Conservation (phyloP, 345 rosid species). For the Eucalyptus pauciflora region DNA sequence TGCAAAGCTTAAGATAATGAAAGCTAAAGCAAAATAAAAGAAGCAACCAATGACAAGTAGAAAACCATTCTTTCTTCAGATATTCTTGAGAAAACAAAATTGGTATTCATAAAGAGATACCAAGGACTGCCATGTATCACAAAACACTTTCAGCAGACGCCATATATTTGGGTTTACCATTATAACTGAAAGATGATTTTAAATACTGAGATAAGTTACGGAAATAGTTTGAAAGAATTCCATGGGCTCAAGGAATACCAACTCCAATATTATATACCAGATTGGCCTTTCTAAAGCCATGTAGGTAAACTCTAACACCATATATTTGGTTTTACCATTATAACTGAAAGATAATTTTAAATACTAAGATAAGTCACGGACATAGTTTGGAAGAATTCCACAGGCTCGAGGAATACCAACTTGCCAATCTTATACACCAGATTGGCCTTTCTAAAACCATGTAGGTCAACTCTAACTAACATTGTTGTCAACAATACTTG, state of each 20-base stretch:
- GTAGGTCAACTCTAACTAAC: not conserved
- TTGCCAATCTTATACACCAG: not conserved
- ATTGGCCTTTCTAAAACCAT: not conserved
- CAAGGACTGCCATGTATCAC: not conserved
- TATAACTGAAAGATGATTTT: not conserved
- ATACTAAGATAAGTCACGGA: not conserved
- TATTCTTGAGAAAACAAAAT: not conserved
- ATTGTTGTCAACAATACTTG: not conserved
- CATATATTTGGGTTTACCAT: not conserved
- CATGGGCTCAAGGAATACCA: not conserved
- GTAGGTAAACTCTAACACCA: not conserved
- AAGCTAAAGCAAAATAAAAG: not conserved
- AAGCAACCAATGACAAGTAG: not conserved
- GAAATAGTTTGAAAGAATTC: not conserved
- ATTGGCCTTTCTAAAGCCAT: not conserved
- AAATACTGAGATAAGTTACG: not conserved
- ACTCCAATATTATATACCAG: not conserved
- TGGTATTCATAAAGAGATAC: not conserved
- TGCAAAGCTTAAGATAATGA: not conserved
- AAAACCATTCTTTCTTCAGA: not conserved
- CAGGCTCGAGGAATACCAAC: not conserved
- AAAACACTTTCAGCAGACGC: not conserved
- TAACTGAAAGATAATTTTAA: not conserved
- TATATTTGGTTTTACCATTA: not conserved
- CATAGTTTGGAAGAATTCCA: not conserved